These are phyloP conservation scores for Solanum chmielewskii DNA, from an alignment of 257 asterid species.

Conservation along the genomic window DNA sequence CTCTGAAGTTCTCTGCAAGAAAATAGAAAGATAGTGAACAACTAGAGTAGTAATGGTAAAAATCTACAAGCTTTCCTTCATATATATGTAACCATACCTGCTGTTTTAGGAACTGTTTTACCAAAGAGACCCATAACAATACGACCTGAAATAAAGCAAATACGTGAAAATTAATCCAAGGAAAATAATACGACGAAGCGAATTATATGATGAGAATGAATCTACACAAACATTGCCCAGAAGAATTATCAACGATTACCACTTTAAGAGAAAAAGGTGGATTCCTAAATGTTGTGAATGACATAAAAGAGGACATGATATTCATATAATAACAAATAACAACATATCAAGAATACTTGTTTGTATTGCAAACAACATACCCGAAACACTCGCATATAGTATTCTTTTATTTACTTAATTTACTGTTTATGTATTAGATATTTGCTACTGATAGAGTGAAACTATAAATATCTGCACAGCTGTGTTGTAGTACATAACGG, in stretches of 20 bases:
- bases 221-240: not conserved
- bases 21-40: constrained; percentile 3
- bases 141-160: constrained; percentile 47
- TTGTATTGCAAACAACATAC: not conserved
- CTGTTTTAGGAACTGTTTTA: constrained; percentile 87
- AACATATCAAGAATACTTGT: not conserved
- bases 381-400: not conserved
- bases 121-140: constrained; percentile 90
- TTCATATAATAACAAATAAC: not conserved
- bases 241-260: not conserved
- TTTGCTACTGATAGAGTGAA: not conserved
- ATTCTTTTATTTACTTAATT: not conserved
- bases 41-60: not conserved
- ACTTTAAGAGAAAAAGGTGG: not conserved
- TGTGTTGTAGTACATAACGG: not conserved
- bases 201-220: not conserved
- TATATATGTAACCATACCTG: constrained; percentile 36
- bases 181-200: not conserved
- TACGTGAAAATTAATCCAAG: not conserved
- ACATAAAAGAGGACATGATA: not conserved
- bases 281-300: not conserved
- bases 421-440: not conserved
- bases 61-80: not conserved
- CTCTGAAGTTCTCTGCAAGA: constrained; percentile 85
- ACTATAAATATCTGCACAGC: not conserved